Evolutionary conservation across 139 green algal species (phyloP).

Genomic region (Klebsormidium nitens): DNA sequence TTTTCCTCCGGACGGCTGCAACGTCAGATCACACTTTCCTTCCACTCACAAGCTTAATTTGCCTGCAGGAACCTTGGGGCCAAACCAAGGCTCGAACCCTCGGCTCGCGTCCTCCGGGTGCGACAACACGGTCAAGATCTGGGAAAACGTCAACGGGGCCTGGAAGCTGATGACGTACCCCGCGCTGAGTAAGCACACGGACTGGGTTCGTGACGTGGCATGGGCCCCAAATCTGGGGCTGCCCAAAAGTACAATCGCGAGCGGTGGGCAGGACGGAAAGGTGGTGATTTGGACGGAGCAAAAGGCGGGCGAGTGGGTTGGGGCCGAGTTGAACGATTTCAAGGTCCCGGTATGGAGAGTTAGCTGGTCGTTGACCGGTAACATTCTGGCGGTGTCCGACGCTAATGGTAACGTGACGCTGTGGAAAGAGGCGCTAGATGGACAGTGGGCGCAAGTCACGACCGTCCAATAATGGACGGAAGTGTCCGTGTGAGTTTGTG

Average conservation of each 20-base stretch:
- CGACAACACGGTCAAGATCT: conserved; percentile 84
- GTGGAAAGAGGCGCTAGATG: conserved; percentile 92
- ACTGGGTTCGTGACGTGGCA: conserved; percentile 87
- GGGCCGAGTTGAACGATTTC: conserved; percentile 72
- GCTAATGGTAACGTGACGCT: conserved; percentile 73
- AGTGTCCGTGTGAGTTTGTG: too few relatives aligned
- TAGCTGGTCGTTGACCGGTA: conserved; percentile 86
- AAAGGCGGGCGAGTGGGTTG: conserved; percentile 60
- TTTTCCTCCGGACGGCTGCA: too few relatives aligned
- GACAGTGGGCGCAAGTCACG: conserved; percentile 81
- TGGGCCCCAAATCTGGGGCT: conserved; percentile 90
- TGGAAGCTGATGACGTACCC: conserved; percentile 52
- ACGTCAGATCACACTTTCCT: too few relatives aligned
- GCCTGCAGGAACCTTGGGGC: too few relatives aligned
- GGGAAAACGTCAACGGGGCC: conserved; percentile 45
- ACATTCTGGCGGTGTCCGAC: conserved; percentile 80
- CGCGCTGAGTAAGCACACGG: conserved; percentile 70
- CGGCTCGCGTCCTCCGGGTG: conserved; percentile 74
- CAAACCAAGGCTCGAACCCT: too few relatives aligned
- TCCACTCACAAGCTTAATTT: too few relatives aligned
- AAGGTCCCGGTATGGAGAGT: conserved; percentile 78
- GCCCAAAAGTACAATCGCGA: conserved; percentile 81
- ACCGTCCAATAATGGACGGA: conserved; percentile 33
- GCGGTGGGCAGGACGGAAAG: conserved; percentile 80
- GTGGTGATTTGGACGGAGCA: conserved; percentile 78